These are phyloP conservation scores for Naganishia randhawae DNA, from an alignment of 768 basidiomycete species.

Conservation along the genomic window DNA sequence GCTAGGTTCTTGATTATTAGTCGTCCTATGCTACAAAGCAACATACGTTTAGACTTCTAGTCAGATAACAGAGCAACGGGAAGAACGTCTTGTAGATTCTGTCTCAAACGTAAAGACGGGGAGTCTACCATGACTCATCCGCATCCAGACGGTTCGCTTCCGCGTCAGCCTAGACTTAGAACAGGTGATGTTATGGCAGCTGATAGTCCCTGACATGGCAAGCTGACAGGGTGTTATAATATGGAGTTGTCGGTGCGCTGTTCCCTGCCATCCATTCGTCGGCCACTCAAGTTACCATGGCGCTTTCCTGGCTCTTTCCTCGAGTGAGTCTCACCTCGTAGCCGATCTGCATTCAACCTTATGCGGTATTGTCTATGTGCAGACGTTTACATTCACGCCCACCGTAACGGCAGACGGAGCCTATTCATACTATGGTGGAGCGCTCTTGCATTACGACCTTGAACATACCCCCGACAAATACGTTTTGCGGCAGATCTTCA, in stretches of 20 bases:
- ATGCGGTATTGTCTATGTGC: background rate
- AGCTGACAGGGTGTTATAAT: too few species aligned
- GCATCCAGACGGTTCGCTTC: too few species aligned
- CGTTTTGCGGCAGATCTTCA: constrained; percentile 18
- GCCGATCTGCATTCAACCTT: too few species aligned
- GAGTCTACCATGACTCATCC: too few species aligned
- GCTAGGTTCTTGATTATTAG: too few species aligned
- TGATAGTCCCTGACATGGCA: background rate
- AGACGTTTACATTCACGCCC: background rate
- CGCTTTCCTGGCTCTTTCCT: constrained; percentile 19
- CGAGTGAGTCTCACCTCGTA: background rate
- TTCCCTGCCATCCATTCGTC: background rate
- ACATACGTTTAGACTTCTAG: too few species aligned
- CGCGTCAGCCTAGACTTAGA: too few species aligned
- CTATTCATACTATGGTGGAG: constrained; percentile 23
- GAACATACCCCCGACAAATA: constrained; percentile 13
- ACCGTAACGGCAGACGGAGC: background rate
- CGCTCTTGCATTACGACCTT: constrained; percentile 20
- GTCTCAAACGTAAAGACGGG: too few species aligned
- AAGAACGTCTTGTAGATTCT: too few species aligned
- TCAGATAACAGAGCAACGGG: too few species aligned
- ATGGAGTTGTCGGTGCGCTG: too few species aligned
- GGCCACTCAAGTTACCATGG: constrained; percentile 1
- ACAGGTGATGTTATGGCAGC: background rate
- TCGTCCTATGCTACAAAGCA: too few species aligned